Percentiles rank a stretch among this genome's conserved stretches.
These are phyloP conservation scores for Auricularia heimuer DNA, from an alignment of 768 basidiomycete genomes.

Conservation along the genomic window DNA sequence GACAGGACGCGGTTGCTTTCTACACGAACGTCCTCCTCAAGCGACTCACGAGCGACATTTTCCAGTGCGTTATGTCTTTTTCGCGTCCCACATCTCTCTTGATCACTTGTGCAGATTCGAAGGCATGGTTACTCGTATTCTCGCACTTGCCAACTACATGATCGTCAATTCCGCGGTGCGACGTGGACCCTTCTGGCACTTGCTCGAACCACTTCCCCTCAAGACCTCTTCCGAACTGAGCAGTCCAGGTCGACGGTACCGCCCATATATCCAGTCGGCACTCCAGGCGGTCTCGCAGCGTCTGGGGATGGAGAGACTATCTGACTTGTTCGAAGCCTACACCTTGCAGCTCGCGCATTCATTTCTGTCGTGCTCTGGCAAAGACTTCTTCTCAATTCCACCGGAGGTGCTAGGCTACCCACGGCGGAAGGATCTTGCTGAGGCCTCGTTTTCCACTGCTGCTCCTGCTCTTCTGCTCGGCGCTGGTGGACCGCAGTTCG, in stretches of 20 bases:
- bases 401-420: slow-evolving; percentile 67
- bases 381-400: slow-evolving; percentile 49
- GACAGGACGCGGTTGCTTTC: background rate
- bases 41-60: background rate
- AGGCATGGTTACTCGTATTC: slow-evolving; percentile 58
- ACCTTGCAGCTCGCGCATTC: slow-evolving; percentile 67
- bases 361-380: slow-evolving; percentile 33
- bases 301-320: slow-evolving; percentile 52
- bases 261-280: slow-evolving; percentile 33
- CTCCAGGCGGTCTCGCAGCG: slow-evolving; percentile 52
- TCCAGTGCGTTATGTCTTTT: background rate
- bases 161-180: slow-evolving; percentile 67
- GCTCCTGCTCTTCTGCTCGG: slow-evolving; percentile 54
- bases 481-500: slow-evolving; percentile 21
- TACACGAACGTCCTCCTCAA: background rate
- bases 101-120: slow-evolving; percentile 45
- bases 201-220: slow-evolving; percentile 58
- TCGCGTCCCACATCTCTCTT: background rate
- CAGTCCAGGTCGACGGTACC: slow-evolving; percentile 17
- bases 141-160: slow-evolving; percentile 68
- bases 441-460: slow-evolving; percentile 55
- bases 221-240: slow-evolving; percentile 23
- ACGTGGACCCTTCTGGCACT: slow-evolving; percentile 78
- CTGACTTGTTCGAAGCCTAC: slow-evolving; percentile 67
- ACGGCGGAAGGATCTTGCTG: slow-evolving; percentile 55